A percentile compares a stretch with the other conserved stretches of the same genome.
These are phyloP conservation scores for Clitopilus hobsonii DNA, from an alignment of 768 basidiomycete genomes.

Conservation along the genomic window DNA sequence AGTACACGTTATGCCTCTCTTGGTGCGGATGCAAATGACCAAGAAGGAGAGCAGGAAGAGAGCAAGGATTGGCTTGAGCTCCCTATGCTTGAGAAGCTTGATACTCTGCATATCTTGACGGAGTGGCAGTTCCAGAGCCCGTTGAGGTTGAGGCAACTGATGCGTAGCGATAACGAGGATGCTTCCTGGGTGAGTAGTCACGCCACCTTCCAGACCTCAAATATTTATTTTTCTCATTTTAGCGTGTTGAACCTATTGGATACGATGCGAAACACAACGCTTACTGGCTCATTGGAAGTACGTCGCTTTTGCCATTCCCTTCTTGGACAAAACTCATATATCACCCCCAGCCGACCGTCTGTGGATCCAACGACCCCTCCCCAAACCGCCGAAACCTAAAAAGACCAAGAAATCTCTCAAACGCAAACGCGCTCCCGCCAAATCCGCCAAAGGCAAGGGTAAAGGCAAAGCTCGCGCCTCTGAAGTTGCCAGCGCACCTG, in stretches of 20 bases:
- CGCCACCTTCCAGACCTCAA: slow-evolving; percentile 3
- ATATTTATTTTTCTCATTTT: slow-evolving; percentile 5
- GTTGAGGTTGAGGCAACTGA: slow-evolving; percentile 58
- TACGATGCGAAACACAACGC: slow-evolving; percentile 76
- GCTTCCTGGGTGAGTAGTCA: slow-evolving; percentile 65
- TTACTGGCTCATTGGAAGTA: slow-evolving; percentile 84
- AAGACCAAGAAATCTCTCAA: slow-evolving; percentile 41
- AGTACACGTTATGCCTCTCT: neutral
- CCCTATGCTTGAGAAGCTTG: slow-evolving; percentile 66
- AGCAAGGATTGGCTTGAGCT: slow-evolving; percentile 69
- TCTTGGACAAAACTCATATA: neutral
- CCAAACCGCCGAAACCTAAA: slow-evolving; percentile 13
- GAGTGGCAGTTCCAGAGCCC: slow-evolving; percentile 91
- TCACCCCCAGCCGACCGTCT: slow-evolving; percentile 63
- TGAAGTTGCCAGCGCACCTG: slow-evolving; percentile 3
- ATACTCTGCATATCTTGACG: slow-evolving; percentile 63
- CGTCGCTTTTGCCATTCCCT: slow-evolving; percentile 14
- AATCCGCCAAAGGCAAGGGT: slow-evolving; percentile 5
- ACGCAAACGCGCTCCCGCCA: slow-evolving; percentile 27
- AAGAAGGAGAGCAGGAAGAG: slow-evolving; percentile 28
- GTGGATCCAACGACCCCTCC: slow-evolving; percentile 75
- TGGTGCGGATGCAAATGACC: slow-evolving; percentile 7
- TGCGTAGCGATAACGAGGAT: slow-evolving; percentile 76
- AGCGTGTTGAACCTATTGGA: slow-evolving; percentile 86
- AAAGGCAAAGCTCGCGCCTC: slow-evolving; percentile 12